A percentile compares a stretch with the other conserved stretches of the same genome.
These are phyloP conservation scores for Citrus sinensis DNA, from an alignment of 345 rosid species.

Conservation along the genomic window DVS_A1.0 CM039161.1:4873001-4873500, in stretches of 20 bases:
- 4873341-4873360: not conserved
- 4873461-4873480: constrained; percentile 78
- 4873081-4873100: constrained; percentile 64
- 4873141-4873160: constrained; percentile 59
- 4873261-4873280: constrained; percentile 45
- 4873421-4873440: not conserved
- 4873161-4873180: not conserved
- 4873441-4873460: constrained; percentile 58
- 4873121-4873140: constrained; percentile 72
- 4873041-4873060: not conserved
- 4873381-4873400: not conserved
- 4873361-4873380: not conserved
- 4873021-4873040: not conserved
- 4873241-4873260: not conserved
- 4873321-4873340: constrained; percentile 51
- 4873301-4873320: constrained; percentile 70
- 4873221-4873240: not conserved
- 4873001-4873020: not conserved
- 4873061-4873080: constrained; percentile 43
- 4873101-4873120: constrained; percentile 53
- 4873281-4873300: constrained; percentile 81
- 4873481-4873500: constrained; percentile 60
- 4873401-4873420: not conserved
- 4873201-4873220: not conserved
- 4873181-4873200: not conserved